These are phyloP conservation scores for Coffea humblotiana DNA, from an alignment of 305 asterid genomes.

Conservation along the genomic window DNA sequence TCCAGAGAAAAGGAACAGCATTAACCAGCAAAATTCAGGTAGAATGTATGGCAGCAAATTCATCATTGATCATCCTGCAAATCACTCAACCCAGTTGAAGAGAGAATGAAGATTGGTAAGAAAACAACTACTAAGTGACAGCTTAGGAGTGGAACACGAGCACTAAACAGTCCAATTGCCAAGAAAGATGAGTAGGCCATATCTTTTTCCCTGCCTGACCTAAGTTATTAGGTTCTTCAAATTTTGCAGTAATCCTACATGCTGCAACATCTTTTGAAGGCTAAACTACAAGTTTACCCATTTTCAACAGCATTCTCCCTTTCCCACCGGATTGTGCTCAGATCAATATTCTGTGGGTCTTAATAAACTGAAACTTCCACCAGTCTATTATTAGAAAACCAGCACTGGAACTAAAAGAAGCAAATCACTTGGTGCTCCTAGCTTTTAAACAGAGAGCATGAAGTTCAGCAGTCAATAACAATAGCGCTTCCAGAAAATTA, in stretches of 20 bases:
- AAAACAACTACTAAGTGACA: background rate
- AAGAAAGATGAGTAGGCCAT: background rate
- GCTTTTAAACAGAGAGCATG: background rate
- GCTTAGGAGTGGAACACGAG: background rate
- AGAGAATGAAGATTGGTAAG: background rate
- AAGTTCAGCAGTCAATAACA: background rate
- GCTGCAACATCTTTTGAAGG: background rate
- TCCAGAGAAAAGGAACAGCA: conserved; percentile 4
- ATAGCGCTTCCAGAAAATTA: background rate
- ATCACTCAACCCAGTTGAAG: background rate
- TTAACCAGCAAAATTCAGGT: background rate
- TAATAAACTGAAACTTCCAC: background rate
- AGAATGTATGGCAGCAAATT: background rate
- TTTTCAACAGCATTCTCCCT: background rate
- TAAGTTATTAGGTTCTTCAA: background rate
- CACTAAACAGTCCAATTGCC: background rate
- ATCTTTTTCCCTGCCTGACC: background rate
- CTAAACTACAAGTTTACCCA: conserved; percentile 1
- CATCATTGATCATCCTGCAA: background rate
- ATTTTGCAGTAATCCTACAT: background rate
- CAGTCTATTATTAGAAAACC: background rate
- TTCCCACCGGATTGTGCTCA: background rate
- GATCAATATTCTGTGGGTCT: background rate
- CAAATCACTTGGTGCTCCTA: background rate
- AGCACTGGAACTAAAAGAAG: background rate